Evolutionary conservation across 225 moss, liverwort and hornwort genomes (phyloP).

Genomic region (Bryum argenteum): DNA sequence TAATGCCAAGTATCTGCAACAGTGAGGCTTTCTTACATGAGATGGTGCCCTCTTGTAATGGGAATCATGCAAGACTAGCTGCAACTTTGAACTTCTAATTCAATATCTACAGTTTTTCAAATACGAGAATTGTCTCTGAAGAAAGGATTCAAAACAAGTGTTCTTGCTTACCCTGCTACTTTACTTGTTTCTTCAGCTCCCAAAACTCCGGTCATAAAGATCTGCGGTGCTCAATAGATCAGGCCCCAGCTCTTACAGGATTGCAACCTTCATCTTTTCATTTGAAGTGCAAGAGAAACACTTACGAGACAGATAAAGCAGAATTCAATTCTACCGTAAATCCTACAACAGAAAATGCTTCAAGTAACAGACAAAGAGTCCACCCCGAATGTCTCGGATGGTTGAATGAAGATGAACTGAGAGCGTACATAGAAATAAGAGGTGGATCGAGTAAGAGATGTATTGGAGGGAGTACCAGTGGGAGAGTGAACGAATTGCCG

Average conservation of each 20-base stretch:
- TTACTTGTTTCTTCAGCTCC: slow-evolving; percentile 73
- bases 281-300: slow-evolving; percentile 1
- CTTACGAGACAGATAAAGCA: background rate
- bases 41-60: slow-evolving; percentile 1
- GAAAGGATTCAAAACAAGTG: slow-evolving; percentile 4
- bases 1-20: slow-evolving; percentile 83
- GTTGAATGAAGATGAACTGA: background rate
- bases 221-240: slow-evolving; percentile 46
- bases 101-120: background rate
- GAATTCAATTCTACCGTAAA: slow-evolving; percentile 3
- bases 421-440: background rate
- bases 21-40: slow-evolving; percentile 4
- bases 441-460: background rate
- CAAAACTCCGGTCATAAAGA: slow-evolving; percentile 78
- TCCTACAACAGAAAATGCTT: background rate
- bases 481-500: slow-evolving; percentile 92
- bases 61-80: slow-evolving; percentile 4
- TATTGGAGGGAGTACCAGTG: slow-evolving; percentile 57
- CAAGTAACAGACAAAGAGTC: background rate
- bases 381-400: background rate
- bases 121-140: background rate
- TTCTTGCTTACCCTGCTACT: slow-evolving; percentile 74
- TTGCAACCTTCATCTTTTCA: slow-evolving; percentile 4
- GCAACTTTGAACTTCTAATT: background rate
- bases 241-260: slow-evolving; percentile 2